Percentiles rank a stretch among this genome's conserved stretches.
phyloP scores from a whole-genome alignment of 495 filamentous ascomycete species.

The Letharia columbiana region DNA sequence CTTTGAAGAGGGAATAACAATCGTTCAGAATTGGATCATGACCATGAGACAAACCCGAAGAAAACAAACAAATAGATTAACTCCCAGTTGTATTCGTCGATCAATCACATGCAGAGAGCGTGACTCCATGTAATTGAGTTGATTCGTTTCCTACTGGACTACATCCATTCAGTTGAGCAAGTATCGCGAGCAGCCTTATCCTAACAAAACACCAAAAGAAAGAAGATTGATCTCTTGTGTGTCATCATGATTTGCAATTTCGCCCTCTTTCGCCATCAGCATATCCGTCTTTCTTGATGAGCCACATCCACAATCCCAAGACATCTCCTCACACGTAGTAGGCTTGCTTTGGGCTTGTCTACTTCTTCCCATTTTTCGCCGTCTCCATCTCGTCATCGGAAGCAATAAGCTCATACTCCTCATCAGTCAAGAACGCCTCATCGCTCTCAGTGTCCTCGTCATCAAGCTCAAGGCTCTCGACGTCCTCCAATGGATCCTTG shows the following conservation, averaged over 20 bases:
- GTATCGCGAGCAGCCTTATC: slow-evolving; percentile 4
- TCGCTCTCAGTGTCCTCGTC: slow-evolving; percentile 49
- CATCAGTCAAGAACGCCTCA: slow-evolving; percentile 79
- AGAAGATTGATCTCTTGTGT: not conserved
- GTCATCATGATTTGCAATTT: slow-evolving; percentile 13
- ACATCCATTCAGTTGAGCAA: slow-evolving; percentile 13
- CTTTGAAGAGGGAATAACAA: not conserved
- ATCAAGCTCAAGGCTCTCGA: slow-evolving; percentile 54
- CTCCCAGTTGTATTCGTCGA: not conserved
- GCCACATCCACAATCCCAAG: not conserved
- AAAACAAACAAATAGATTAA: too few species aligned
- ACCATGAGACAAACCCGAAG: not conserved
- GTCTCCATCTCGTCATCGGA: slow-evolving; percentile 79
- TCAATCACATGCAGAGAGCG: not conserved
- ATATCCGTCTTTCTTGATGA: not conserved
- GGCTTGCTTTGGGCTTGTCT: not conserved
- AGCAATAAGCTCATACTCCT: slow-evolving; percentile 95
- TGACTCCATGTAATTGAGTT: slow-evolving; percentile 6
- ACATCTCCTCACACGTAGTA: not conserved
- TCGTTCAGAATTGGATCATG: not conserved
- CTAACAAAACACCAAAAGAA: slow-evolving; percentile 8
- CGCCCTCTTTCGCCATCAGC: not conserved
- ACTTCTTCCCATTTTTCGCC: slow-evolving; percentile 26
- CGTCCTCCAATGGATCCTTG: slow-evolving; percentile 53
- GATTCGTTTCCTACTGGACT: slow-evolving; percentile 12